These are phyloP conservation scores for Pyrenula aspistea DNA, from an alignment of 495 filamentous ascomycete species.

Conservation along the genomic window DNA sequence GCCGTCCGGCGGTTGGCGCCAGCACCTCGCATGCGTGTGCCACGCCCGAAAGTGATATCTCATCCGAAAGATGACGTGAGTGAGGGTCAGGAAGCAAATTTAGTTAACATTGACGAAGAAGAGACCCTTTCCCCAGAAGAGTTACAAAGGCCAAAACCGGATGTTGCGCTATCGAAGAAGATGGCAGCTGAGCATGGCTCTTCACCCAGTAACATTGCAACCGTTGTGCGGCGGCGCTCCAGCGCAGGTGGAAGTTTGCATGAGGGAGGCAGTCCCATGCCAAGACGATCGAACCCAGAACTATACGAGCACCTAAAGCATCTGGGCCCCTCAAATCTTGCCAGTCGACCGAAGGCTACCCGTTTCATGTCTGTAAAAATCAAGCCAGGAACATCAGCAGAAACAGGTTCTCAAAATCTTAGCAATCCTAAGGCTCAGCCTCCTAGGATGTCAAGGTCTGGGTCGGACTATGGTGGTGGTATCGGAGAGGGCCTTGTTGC, in stretches of 20 bases:
- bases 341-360: constrained; percentile 69
- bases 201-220: constrained; percentile 10
- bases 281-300: constrained; percentile 38
- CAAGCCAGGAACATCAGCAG: constrained; percentile 44
- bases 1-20: constrained; percentile 73
- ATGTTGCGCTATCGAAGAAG: constrained; percentile 4
- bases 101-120: constrained; percentile 24
- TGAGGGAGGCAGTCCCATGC: constrained; percentile 18
- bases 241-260: constrained; percentile 18
- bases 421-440: not conserved
- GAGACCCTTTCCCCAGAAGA: not conserved
- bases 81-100: constrained; percentile 14
- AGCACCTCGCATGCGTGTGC: constrained; percentile 48
- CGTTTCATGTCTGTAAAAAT: constrained; percentile 87
- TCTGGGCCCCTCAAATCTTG: constrained; percentile 85
- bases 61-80: constrained; percentile 12
- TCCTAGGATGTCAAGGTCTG: not conserved
- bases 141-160: constrained; percentile 7
- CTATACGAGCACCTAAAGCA: constrained; percentile 77
- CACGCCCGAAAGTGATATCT: constrained; percentile 42
- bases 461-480: constrained; percentile 19
- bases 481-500: constrained; percentile 39
- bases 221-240: constrained; percentile 39
- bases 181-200: constrained; percentile 5
- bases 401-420: not conserved